phyloP scores from a whole-genome alignment of 345 rosid species.

The Eucalyptus grandis region DNA sequence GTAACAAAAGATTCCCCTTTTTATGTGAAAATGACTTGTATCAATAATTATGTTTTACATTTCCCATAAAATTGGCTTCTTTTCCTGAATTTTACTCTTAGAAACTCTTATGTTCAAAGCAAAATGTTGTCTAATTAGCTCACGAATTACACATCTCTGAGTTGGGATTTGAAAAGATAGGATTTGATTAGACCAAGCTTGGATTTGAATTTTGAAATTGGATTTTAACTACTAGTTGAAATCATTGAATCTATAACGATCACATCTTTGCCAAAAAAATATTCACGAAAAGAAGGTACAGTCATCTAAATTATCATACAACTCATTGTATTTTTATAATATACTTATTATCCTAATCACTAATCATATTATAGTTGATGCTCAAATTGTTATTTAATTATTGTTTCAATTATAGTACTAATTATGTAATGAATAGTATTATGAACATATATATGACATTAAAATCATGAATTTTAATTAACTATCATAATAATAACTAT shows the following conservation, averaged over 20 bases:
- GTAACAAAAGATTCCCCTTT: too few species aligned
- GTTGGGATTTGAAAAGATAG: neutral
- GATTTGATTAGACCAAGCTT: neutral
- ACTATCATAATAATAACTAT: too few species aligned
- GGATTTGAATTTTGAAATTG: neutral
- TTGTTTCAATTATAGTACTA: neutral
- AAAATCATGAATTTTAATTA: too few species aligned
- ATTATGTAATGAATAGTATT: too few species aligned
- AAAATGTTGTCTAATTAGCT: too few species aligned
- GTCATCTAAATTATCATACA: neutral
- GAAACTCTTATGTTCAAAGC: too few species aligned
- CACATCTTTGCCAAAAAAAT: neutral
- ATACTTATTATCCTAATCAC: neutral
- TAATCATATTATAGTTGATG: neutral
- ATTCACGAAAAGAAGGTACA: neutral
- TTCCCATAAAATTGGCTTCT: too few species aligned
- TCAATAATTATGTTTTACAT: too few species aligned
- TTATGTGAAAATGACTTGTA: too few species aligned
- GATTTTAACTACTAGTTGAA: neutral
- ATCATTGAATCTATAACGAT: neutral
- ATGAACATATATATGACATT: neutral
- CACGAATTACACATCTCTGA: too few species aligned
- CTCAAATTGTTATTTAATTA: neutral
- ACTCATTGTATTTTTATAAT: too few species aligned
- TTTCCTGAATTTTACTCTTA: too few species aligned